phyloP scores from a whole-genome alignment of 176 grass and related monocot species.

The Ensete glaucum region DNA sequence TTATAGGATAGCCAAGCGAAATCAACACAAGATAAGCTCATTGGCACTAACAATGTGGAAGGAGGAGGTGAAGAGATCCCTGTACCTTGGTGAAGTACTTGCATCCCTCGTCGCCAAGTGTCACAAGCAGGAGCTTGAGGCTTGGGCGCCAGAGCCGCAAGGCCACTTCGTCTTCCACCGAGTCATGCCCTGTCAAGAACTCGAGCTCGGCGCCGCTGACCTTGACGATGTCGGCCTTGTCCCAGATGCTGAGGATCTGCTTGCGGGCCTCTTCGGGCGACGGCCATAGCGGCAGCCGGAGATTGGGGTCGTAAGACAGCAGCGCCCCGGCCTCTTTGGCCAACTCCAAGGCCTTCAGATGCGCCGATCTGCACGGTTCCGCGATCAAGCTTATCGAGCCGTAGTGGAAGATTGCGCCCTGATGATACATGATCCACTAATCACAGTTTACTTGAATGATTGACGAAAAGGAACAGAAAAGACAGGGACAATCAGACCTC shows the following conservation, averaged over 20 bases:
- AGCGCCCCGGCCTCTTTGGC: background rate
- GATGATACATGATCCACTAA: background rate
- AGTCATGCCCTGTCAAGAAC: conserved; percentile 3
- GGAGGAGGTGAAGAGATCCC: background rate
- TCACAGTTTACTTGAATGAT: background rate
- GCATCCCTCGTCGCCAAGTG: conserved; percentile 10
- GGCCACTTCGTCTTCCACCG: conserved; percentile 6
- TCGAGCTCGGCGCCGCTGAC: conserved; percentile 6
- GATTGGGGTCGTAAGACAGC: conserved; percentile 5
- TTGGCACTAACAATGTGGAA: too few species aligned
- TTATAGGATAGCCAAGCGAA: background rate
- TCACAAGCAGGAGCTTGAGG: conserved; percentile 1
- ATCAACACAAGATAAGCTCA: background rate
- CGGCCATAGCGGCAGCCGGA: conserved; percentile 10
- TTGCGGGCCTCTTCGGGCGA: conserved; percentile 3
- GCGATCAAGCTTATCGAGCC: conserved; percentile 11
- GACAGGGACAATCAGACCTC: too few species aligned
- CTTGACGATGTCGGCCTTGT: conserved; percentile 9
- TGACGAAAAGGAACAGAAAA: background rate
- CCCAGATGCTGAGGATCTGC: conserved; percentile 9
- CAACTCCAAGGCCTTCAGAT: background rate
- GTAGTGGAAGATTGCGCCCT: conserved; percentile 9
- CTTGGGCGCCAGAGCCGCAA: conserved; percentile 5
- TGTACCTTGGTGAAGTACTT: conserved; percentile 14
- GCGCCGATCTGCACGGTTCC: conserved; percentile 11